Base-by-base conservation (phyloP, 148 eudicot genomes). In the Euryodendron excelsum region DNA sequence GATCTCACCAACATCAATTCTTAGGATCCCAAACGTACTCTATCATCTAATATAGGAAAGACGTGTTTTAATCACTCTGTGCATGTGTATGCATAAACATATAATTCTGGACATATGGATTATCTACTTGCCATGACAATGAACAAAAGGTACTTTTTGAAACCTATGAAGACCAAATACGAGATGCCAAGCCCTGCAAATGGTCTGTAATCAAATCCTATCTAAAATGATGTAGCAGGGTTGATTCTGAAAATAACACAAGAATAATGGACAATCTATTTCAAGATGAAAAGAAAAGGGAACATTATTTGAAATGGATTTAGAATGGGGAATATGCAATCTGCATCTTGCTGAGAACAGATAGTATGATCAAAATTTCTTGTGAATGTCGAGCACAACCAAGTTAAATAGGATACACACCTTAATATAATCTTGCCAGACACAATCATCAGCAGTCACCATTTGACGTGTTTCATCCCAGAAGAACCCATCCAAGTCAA, bases 371-470 rank as follows among this genome's bases (percentile, higher is more conserved):
- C 27, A 28, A 37, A 75, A 62, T 44, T 44, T 34, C 44, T 63
- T 9, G 44, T 25, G 47, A 20, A 60, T 59, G 25, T 59, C 14
- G 68, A 71, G 39, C 66, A 73, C 50, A 37, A 18, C 23, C 23
- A 58, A 62, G 25, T 75, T 27, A 4, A 30, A 55, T 4, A 58
- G 59, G 48, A 72, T 39, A 55, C 81, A 61, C 72, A 85, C 87
- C 85, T 82, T 80, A 71, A 82, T 79, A 77, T 79, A 82, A 59
- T 80, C 75, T 77, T 85, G 83, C 87, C 87, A 85, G 30, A 82
- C 74, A 55, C 68, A 62, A 69, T 85, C 87, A 68, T 82, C 87
- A 31, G 87, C 87, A 8, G 66, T 69, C 73, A 85, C 87, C 81
- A 82, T 82, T 80, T 79, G 83, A 2, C 81, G 69, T 61, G 81